phyloP scores from a whole-genome alignment of 768 basidiomycete species.

The Hygrophorus russula region DNA sequence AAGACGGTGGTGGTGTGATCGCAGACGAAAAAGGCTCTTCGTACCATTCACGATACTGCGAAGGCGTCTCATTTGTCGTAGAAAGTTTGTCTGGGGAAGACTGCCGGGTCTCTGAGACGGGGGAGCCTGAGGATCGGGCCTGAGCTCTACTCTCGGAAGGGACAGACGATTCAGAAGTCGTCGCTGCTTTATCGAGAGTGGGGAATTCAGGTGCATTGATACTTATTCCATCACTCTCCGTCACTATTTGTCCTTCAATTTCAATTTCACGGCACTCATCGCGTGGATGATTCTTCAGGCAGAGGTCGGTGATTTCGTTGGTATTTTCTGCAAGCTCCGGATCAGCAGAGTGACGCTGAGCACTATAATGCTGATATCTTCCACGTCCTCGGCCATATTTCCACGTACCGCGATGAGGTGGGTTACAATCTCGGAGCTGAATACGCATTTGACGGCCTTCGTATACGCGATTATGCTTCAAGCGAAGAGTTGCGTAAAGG shows the following conservation, averaged over 20 bases:
- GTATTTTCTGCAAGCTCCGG: slow-evolving; percentile 5
- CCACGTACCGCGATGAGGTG: slow-evolving; percentile 35
- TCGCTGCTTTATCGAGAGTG: background rate
- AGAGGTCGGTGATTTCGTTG: slow-evolving; percentile 7
- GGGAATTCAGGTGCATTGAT: background rate
- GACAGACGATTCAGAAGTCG: background rate
- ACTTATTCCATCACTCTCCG: too few relatives aligned
- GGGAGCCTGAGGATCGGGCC: slow-evolving; percentile 10
- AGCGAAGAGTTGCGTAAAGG: background rate
- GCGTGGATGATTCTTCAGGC: slow-evolving; percentile 2
- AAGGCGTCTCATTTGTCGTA: slow-evolving; percentile 7
- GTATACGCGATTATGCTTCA: slow-evolving; percentile 59
- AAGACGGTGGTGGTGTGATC: slow-evolving; percentile 26
- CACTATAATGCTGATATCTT: slow-evolving; percentile 20
- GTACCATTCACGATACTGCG: slow-evolving; percentile 31
- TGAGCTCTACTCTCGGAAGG: background rate
- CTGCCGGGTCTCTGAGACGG: slow-evolving; percentile 4
- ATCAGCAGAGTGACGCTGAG: slow-evolving; percentile 19
- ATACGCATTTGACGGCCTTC: slow-evolving; percentile 67
- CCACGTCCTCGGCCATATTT: slow-evolving; percentile 34
- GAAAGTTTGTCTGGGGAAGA: slow-evolving; percentile 12
- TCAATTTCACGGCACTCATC: background rate
- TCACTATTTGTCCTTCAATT: background rate
- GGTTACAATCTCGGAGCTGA: slow-evolving; percentile 60
- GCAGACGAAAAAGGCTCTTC: slow-evolving; percentile 26